Conservation (phyloP, 208 protist species). For the Trypanosoma brucei region DNA sequence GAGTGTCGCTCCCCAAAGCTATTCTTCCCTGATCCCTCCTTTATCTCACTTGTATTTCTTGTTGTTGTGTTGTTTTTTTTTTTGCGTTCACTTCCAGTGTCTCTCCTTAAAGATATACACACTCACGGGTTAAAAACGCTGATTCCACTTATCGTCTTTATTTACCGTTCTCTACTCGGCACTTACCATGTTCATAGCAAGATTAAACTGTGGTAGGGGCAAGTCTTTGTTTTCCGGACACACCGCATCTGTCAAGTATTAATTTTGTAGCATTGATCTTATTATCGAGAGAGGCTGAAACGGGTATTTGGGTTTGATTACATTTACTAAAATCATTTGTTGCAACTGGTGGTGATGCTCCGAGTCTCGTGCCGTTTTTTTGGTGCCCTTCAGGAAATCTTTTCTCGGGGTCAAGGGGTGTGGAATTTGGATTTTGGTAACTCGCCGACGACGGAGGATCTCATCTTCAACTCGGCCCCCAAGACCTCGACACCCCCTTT, state of each 20-base stretch:
- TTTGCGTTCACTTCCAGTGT: conserved; percentile 1
- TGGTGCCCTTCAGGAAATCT: conserved; percentile 27
- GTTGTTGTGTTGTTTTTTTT: neutral
- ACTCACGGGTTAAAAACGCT: neutral
- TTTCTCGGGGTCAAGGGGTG: conserved; percentile 42
- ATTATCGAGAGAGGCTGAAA: no score
- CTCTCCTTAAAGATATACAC: neutral
- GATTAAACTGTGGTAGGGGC: no score
- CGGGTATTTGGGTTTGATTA: no score
- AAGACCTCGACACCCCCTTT: conserved; percentile 44
- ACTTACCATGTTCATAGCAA: no score
- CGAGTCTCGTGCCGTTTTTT: conserved; percentile 3
- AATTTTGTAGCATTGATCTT: no score
- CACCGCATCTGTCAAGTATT: no score
- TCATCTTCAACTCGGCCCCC: conserved; percentile 41
- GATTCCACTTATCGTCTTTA: no score
- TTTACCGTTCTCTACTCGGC: no score
- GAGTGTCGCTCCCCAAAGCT: neutral
- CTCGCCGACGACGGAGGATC: conserved; percentile 35
- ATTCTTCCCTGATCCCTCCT: neutral
- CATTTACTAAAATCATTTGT: neutral
- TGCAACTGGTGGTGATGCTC: neutral
- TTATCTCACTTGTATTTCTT: neutral
- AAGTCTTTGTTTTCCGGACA: no score
- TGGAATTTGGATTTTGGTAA: conserved; percentile 69